Base-by-base conservation (phyloP, 2,329 filamentous ascomycete genomes). In the Xylaria digitata region DNA sequence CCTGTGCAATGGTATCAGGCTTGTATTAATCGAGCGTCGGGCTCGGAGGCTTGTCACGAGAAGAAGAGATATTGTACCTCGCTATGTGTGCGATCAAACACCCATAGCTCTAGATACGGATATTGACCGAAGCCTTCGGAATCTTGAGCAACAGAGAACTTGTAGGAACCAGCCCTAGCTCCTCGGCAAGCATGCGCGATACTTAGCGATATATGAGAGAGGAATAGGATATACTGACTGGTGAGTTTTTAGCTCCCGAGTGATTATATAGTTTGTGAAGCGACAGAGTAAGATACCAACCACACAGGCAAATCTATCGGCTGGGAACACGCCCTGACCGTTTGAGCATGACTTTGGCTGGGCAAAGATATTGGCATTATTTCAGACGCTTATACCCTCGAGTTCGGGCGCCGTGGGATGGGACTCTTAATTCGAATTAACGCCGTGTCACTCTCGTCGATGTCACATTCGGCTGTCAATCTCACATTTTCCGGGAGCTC, bases 91-190 rank as follows among this genome's bases (percentile, higher is more conserved):
- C 82, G 17, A 82, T 86, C 53, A 76, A 82, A 64, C 86, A 86
- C 71, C 84, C 83, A 1, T 83, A 84, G 0, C 77, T 86, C 6
- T 78, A 80, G 3, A 83, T 86, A 23, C 84, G 85, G 0, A 81
- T 79, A 0, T 78, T 79, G 0, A 63, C 74, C 0, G 73, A 75
- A 0, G 85, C 84, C 0, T 71, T 86, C 15, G 75, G 76, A 6
- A 77, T 85, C 17, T 73, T 85, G 53, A 78, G 78, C 1, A 88
- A 88, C 74, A 78, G 80, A 30, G 86, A 87, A 61, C 82, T 87
- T 23, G 84, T 89, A 26, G 82, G 82, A 0, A 84, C 87, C 72
- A 89, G 89, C 70, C 86, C 89, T 70, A 87, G 89, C 70, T 82
- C 0, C 75, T 88, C 0, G 85, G 81, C 0, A 76, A 82, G 60